Base-by-base conservation (phyloP, 331 rosid species). In the Malus hybrid region DNA sequence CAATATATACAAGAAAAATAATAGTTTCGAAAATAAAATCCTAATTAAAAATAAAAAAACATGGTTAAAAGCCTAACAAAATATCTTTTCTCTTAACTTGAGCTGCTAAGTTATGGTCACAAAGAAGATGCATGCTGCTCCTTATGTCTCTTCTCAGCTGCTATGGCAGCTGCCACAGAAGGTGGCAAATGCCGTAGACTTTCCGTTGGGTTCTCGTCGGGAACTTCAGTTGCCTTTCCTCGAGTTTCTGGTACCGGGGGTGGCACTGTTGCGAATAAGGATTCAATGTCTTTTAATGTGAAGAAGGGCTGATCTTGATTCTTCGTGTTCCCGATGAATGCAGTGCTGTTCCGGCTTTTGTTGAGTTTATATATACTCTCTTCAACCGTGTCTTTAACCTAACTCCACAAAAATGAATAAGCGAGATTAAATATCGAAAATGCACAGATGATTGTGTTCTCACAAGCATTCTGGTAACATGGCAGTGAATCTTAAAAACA, bases 361-460 rank as follows among this genome's bases (percentile, higher is more conserved):
- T 88, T 94, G 81, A 94, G 78, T 67, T 90, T 92, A 72, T 90
- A 88, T 80, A 94, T 80, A 74, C 99, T 92, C 85, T 92, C 99
- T 80, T 94, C 99, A 70, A 94, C 97, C 0, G 97, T 88, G 77
- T 74, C 90, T 84, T 88, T 94, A 48, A 90, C 99, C 99, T 94
- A 63, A 80, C 64, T 80, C 57, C 76, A 31, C n/a, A 22, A 36
- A 2, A 61, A 24, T 34, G 33, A 64, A 72, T 7, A 59, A 75
- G 48, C 14, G 48, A 0, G 48, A 42, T 10, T 42, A 42, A 10
- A 42, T 11, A 42, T 42, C 48, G 48, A 42, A 42, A 42, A 42
- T 42, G 48, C 48, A 42, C 0, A 42, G 48, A 42, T 42, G 48
- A 42, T 3, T 42, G 48, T 42, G 48, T 42, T 42, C 48, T 0